A percentile compares a stretch with the other conserved stretches of the same genome.
Conservation (phyloP, 1,284 basidiomycete genomes). For the Kalmanozyma brasiliensis region DNA sequence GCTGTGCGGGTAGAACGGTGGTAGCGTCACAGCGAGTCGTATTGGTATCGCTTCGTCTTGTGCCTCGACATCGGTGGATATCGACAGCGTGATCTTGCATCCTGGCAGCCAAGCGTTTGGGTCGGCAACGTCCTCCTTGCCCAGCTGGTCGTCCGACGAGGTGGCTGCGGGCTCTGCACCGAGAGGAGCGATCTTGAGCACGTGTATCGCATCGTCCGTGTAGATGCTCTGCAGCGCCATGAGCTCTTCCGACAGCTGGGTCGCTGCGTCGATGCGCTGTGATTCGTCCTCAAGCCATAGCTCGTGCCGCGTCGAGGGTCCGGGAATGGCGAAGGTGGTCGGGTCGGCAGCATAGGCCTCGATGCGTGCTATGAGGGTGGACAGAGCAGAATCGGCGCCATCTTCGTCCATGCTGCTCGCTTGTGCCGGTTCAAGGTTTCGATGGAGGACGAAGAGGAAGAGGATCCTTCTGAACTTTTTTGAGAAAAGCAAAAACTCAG, state of each 20-base stretch:
- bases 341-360: constrained; percentile 30
- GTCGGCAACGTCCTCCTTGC: constrained; percentile 23
- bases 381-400: constrained; percentile 3
- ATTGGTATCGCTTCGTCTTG: constrained; percentile 31
- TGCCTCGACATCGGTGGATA: constrained; percentile 38
- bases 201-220: constrained; percentile 48
- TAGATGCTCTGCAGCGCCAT: constrained; percentile 64
- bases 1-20: constrained; percentile 54
- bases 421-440: not conserved
- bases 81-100: constrained; percentile 35
- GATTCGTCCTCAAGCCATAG: constrained; percentile 26
- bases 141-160: constrained; percentile 1
- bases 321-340: constrained; percentile 12
- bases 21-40: constrained; percentile 57
- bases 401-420: constrained; percentile 15
- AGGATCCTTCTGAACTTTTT: not conserved
- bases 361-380: constrained; percentile 33
- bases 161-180: not conserved
- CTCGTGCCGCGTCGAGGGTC: constrained; percentile 19
- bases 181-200: constrained; percentile 22
- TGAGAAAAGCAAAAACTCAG: too few relatives aligned
- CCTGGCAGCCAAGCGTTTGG: constrained; percentile 37
- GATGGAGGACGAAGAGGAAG: constrained; percentile 1
- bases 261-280: constrained; percentile 25
- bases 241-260: constrained; percentile 58